Base-by-base conservation (phyloP, 371 early-diverging fungal genomes). In the Mucor indicus region DNA sequence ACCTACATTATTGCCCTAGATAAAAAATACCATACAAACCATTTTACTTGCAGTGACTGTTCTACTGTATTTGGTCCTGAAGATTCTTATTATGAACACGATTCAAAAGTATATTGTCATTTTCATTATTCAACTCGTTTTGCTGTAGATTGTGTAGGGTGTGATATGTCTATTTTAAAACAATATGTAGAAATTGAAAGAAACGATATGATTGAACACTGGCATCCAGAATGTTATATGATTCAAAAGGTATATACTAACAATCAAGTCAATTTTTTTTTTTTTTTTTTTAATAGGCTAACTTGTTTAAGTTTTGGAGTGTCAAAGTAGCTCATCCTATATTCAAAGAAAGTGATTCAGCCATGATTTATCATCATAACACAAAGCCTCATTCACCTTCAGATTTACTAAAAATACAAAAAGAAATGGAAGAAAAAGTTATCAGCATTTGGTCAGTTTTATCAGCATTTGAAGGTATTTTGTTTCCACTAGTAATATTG, bases 151-250 rank as follows among this genome's bases (percentile, higher is more conserved):
- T 97, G 98, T 64, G 87, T 92, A 9, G 96, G 98, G 13, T 97
- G 98, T 62, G 78, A 87, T 46, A 90, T 88, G 55, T 89, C 93
- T 17, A 94, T 97, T 30, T 72, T 97, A 50, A 90, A 92, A 65
- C 90, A 91, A 47, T 97, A 92, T 69, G 85, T 97, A 24, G 95
- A 97, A 60, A 90, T 92, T 50, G 86, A 81, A 55, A 76, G 79
- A 39, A 87, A 87, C 56, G 80, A 84, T 52, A 60, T 73, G 42
- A 83, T 88, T 19, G 86, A 85, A 42, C 89, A 91, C 50, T 97
- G 98, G 98, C 98, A 97, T 69, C 95, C 95, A 11, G 94, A 95
- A 62, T 97, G 98, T 66, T 97, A 97, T 64, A 96, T 95, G 96
- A 92, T 97, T 41, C 89, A 91, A 77, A 95, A 92, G 68, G 68